These are phyloP conservation scores for Durio zibethinus DNA, from an alignment of 345 rosid species.

Conservation along the genomic window DNA sequence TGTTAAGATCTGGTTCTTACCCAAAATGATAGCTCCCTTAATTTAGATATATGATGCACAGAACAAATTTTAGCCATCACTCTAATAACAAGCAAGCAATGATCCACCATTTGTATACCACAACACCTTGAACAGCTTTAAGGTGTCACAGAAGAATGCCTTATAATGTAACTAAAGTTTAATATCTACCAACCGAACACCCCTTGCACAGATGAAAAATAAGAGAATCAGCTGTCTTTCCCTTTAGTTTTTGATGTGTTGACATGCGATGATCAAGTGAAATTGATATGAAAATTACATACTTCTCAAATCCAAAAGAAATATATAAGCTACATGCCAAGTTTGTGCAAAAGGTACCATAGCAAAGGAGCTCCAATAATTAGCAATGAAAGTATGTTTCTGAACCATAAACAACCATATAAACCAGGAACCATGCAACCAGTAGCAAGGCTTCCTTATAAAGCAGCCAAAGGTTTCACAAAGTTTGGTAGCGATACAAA, in stretches of 20 bases:
- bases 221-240: not conserved
- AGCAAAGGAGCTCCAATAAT: not conserved
- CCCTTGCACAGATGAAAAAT: not conserved
- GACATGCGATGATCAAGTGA: not conserved
- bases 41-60: not conserved
- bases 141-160: not conserved
- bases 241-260: not conserved
- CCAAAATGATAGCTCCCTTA: not conserved
- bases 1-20: not conserved
- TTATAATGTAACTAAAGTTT: not conserved
- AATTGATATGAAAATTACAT: not conserved
- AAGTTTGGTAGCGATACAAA: not conserved
- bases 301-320: not conserved
- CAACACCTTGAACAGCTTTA: not conserved
- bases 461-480: not conserved
- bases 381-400: not conserved
- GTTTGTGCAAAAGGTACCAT: not conserved
- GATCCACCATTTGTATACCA: not conserved
- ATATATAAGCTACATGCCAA: not conserved
- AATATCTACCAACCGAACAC: not conserved
- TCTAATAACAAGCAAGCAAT: not conserved
- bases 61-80: not conserved
- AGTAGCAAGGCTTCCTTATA: not conserved
- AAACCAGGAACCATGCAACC: constrained; percentile 1
- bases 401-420: not conserved